Conservation (phyloP, 768 basidiomycete genomes). For the Cytidiella melzeri region DNA sequence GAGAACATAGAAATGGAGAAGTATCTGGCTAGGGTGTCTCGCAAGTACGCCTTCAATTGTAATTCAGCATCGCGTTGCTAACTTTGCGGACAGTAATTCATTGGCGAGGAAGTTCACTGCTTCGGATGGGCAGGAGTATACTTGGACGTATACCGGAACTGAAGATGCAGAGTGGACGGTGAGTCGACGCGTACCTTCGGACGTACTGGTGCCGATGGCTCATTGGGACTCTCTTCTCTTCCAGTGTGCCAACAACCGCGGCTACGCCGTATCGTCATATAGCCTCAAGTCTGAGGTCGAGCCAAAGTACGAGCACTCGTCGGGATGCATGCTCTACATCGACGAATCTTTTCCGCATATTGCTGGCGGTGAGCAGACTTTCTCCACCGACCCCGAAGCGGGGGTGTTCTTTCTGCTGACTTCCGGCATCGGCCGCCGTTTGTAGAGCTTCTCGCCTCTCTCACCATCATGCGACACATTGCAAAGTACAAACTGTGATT, state of each 20-base stretch:
- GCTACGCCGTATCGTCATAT: slow-evolving; percentile 55
- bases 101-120: slow-evolving; percentile 47
- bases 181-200: background rate
- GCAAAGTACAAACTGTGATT: slow-evolving; percentile 36
- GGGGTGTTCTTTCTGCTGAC: background rate
- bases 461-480: slow-evolving; percentile 63
- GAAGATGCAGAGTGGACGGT: slow-evolving; percentile 55
- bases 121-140: slow-evolving; percentile 55
- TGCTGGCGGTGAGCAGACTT: slow-evolving; percentile 41
- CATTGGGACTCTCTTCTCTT: slow-evolving; percentile 3
- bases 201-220: too few relatives aligned
- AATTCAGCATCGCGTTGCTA: background rate
- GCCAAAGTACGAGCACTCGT: slow-evolving; percentile 45
- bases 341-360: slow-evolving; percentile 54
- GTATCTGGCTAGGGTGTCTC: slow-evolving; percentile 40
- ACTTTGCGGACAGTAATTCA: slow-evolving; percentile 29
- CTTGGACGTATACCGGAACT: slow-evolving; percentile 46
- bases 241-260: slow-evolving; percentile 50
- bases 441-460: slow-evolving; percentile 53
- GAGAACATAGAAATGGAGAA: slow-evolving; percentile 40
- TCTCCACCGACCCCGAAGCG: background rate
- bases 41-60: slow-evolving; percentile 33
- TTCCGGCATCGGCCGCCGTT: slow-evolving; percentile 7
- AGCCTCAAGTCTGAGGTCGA: slow-evolving; percentile 46
- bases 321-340: slow-evolving; percentile 57